Conservation (phyloP, 306 rosid genomes). For the Cucurbita pepo region DNA sequence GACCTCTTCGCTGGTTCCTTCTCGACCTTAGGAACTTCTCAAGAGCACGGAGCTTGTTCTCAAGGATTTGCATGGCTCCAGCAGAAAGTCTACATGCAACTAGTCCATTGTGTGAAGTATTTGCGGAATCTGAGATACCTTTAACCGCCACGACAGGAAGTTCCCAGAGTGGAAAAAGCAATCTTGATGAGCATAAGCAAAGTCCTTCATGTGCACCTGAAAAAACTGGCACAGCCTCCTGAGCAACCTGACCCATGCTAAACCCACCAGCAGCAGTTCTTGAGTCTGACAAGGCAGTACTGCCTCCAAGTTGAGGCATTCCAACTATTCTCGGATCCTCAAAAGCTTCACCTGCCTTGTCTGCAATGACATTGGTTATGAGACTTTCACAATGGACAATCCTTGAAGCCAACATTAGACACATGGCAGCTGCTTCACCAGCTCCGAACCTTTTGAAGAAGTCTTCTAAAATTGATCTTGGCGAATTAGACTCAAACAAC, state of each 20-base stretch:
- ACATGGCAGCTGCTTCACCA: conserved; percentile 96
- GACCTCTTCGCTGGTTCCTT: conserved; percentile 91
- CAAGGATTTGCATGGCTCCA: conserved; percentile 90
- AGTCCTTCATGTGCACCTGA: conserved; percentile 99
- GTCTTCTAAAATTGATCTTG: conserved; percentile 79
- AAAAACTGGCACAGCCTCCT: conserved; percentile 95
- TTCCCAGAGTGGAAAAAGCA: conserved; percentile 94
- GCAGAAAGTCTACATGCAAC: conserved; percentile 68
- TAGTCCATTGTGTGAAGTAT: conserved; percentile 46
- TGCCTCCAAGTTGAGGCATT: conserved; percentile 92
- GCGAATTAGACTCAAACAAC: conserved; percentile 68
- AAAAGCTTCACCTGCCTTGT: conserved; percentile 93
- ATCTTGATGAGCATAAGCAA: conserved; percentile 78
- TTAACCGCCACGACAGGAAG: conserved; percentile 75
- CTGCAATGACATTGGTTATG: conserved; percentile 60
- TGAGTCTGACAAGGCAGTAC: conserved; percentile 59
- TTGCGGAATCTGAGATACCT: conserved; percentile 41
- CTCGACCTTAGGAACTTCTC: conserved; percentile 81
- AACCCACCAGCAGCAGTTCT: conserved; percentile 83
- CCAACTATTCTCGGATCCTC: conserved; percentile 97
- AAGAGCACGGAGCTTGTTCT: conserved; percentile 61
- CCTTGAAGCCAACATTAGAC: conserved; percentile 84
- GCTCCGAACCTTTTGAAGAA: conserved; percentile 93
- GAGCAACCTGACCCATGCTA: conserved; percentile 99
- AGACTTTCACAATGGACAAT: conserved; percentile 67